These are phyloP conservation scores for Camellia granthamiana DNA, from an alignment of 148 eudicot species.

Conservation along the genomic window DNA sequence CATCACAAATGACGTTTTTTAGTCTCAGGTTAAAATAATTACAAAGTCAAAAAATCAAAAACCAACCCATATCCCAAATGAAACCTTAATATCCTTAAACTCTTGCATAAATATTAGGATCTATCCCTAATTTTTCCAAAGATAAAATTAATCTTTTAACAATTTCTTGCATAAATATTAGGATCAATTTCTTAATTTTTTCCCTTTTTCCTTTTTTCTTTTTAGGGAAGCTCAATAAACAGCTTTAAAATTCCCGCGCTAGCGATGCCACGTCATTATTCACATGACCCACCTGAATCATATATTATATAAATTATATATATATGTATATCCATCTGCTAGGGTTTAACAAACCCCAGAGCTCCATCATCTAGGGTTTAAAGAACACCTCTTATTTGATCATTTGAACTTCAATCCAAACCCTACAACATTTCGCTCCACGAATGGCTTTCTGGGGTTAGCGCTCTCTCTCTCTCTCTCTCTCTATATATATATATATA, in stretches of 20 bases:
- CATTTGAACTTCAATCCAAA: not conserved
- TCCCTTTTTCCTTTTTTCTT: no score
- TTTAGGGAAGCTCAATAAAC: no score
- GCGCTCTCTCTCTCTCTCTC: constrained; percentile 17
- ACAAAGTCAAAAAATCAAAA: not conserved
- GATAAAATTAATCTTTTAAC: not conserved
- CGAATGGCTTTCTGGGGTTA: constrained; percentile 44
- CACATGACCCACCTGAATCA: no score
- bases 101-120: not conserved
- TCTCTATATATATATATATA: not conserved
- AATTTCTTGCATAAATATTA: not conserved
- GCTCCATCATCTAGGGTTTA: not conserved
- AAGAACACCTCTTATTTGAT: not conserved
- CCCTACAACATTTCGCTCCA: not conserved
- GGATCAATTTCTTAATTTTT: not conserved
- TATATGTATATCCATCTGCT: not conserved
- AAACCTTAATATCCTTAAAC: not conserved
- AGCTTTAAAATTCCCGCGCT: no score
- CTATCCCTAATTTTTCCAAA: not conserved
- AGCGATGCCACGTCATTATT: no score
- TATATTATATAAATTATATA: no score
- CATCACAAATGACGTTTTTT: not conserved
- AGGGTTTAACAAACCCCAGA: not conserved
- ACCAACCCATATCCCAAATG: not conserved
- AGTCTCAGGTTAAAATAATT: not conserved